Evolutionary conservation across 1,139 yeast species (phyloP).

Genomic region (Debaryomyces singareniensis): DNA sequence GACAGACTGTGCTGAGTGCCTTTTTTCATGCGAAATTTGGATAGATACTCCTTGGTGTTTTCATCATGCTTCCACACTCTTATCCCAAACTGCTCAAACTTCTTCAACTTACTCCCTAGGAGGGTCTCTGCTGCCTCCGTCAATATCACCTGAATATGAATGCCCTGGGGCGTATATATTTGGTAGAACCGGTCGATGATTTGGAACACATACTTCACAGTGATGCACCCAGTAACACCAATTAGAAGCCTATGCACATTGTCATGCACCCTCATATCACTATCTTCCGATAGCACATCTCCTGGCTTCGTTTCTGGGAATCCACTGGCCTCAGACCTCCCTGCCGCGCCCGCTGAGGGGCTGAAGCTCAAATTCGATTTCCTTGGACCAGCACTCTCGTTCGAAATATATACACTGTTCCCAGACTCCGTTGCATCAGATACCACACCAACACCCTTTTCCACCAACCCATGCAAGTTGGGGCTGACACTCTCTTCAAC

Average conservation of each 20-base stretch:
- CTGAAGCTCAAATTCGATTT: no score
- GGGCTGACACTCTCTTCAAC: slow-evolving; percentile 18
- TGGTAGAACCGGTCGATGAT: slow-evolving; percentile 23
- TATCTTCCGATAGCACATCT: no score
- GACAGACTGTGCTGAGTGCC: slow-evolving; percentile 8
- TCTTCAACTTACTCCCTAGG: slow-evolving; percentile 17
- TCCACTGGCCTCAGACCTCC: not conserved
- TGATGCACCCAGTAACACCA: slow-evolving; percentile 24
- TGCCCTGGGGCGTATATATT: slow-evolving; percentile 16
- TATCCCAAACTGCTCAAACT: slow-evolving; percentile 20
- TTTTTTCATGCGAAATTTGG: slow-evolving; percentile 5
- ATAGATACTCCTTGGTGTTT: slow-evolving; percentile 14
- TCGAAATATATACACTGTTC: not conserved
- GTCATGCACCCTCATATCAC: slow-evolving; percentile 5
- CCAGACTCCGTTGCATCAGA: slow-evolving; percentile 2
- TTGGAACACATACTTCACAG: slow-evolving; percentile 18
- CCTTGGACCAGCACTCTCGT: no score
- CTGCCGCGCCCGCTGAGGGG: not conserved
- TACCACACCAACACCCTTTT: slow-evolving; percentile 4
- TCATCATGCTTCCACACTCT: slow-evolving; percentile 25
- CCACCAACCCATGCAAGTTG: slow-evolving; percentile 15
- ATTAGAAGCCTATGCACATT: slow-evolving; percentile 19
- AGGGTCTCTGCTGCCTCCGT: slow-evolving; percentile 24
- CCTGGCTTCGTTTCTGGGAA: no score
- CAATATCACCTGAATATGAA: slow-evolving; percentile 22